phyloP scores from a whole-genome alignment of 2,329 filamentous ascomycete species.

The Diplodia seriata region DNA sequence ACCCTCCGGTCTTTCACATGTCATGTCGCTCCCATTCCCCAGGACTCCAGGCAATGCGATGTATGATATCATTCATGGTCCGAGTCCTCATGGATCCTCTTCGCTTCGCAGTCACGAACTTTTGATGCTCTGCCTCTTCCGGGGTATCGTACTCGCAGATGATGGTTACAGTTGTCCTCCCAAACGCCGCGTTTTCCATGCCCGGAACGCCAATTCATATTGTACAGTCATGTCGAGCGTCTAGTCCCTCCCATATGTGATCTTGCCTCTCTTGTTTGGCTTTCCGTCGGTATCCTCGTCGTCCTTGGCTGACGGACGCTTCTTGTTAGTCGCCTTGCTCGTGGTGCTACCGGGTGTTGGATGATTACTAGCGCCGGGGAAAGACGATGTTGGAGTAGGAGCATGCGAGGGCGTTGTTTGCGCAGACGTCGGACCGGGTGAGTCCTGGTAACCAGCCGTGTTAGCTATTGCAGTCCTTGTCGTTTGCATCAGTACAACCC shows the following conservation, averaged over 20 bases:
- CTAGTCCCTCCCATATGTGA: slow-evolving; percentile 56
- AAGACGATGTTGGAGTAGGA: slow-evolving; percentile 56
- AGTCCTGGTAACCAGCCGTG: slow-evolving; percentile 42
- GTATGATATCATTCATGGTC: slow-evolving; percentile 15
- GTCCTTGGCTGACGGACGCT: slow-evolving; percentile 53
- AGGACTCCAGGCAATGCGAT: slow-evolving; percentile 26
- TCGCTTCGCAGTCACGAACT: slow-evolving; percentile 16
- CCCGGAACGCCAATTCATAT: slow-evolving; percentile 18
- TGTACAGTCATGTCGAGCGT: slow-evolving; percentile 9
- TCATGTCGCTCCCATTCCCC: slow-evolving; percentile 17
- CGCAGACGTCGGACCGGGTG: slow-evolving; percentile 48
- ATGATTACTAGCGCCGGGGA: slow-evolving; percentile 53
- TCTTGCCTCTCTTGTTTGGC: slow-evolving; percentile 56
- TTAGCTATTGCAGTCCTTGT: slow-evolving; percentile 24
- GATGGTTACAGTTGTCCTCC: slow-evolving; percentile 19
- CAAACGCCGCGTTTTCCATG: slow-evolving; percentile 20
- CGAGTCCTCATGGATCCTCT: slow-evolving; percentile 18
- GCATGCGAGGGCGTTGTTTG: slow-evolving; percentile 54
- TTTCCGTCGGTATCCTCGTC: slow-evolving; percentile 57
- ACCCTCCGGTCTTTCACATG: slow-evolving; percentile 13
- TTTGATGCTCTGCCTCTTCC: slow-evolving; percentile 20
- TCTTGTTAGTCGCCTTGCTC: slow-evolving; percentile 48
- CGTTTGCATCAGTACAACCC: slow-evolving; percentile 11
- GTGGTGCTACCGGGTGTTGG: slow-evolving; percentile 48
- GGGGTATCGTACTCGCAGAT: slow-evolving; percentile 30